These are phyloP conservation scores for Bruguiera hainesii DNA, from an alignment of 441 rosid genomes.

Conservation along the genomic window DNA sequence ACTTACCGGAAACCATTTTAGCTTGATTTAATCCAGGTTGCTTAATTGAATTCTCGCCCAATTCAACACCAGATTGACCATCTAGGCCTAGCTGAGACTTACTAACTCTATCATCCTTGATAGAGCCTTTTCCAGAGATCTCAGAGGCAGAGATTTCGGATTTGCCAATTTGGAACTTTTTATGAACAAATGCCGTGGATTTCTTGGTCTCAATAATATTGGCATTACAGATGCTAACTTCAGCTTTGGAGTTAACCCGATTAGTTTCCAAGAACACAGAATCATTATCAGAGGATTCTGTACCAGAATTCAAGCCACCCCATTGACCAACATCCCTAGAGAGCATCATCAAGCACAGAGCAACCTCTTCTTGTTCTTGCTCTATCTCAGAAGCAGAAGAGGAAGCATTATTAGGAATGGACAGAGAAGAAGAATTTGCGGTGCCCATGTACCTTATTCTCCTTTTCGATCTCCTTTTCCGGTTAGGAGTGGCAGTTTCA, in stretches of 20 bases:
- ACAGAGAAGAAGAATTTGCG: conserved; percentile 45
- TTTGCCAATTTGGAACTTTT: conserved; percentile 14
- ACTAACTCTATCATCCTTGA: conserved; percentile 9
- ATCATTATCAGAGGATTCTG: conserved; percentile 36
- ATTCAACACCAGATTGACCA: conserved; percentile 17
- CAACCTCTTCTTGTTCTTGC: conserved; percentile 55
- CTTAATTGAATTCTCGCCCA: conserved; percentile 12
- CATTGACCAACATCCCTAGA: conserved; percentile 38
- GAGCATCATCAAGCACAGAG: conserved; percentile 57
- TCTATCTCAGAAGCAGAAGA: conserved; percentile 28
- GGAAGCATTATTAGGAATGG: conserved; percentile 35
- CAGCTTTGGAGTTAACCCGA: conserved; percentile 16
- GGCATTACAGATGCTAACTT: conserved; percentile 1
- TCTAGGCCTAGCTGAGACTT: conserved; percentile 12
- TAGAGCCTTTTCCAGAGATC: conserved; percentile 14
- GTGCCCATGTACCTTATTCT: conserved; percentile 40
- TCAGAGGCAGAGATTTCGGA: conserved; percentile 21
- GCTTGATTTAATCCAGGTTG: conserved; percentile 19
- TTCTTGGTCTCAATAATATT: conserved; percentile 12
- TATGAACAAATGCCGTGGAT: conserved; percentile 8
- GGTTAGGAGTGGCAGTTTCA: conserved; percentile 30
- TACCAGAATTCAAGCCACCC: conserved; percentile 27
- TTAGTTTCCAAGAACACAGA: conserved; percentile 27
- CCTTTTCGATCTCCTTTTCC: conserved; percentile 63
- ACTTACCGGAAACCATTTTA: conserved; percentile 11